phyloP scores from a whole-genome alignment of 306 rosid species.

The Rosa multiflora region DNA sequence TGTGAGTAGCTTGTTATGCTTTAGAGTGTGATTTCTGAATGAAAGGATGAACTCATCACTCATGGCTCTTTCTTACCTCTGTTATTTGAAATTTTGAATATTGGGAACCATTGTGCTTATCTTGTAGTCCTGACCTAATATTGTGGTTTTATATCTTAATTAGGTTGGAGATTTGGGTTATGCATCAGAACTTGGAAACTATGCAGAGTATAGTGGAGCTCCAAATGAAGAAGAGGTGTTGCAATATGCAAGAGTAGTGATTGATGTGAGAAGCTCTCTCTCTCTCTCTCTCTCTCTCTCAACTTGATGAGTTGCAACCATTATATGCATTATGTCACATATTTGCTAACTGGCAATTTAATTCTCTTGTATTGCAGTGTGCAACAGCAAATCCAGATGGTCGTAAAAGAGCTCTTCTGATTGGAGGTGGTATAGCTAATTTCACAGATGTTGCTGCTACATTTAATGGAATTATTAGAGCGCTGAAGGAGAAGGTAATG shows the following conservation, averaged over 20 bases:
- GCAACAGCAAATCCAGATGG: slow-evolving; percentile 87
- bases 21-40: background rate
- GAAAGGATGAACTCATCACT: background rate
- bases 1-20: slow-evolving; percentile 36
- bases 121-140: background rate
- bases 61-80: background rate
- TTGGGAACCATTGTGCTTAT: slow-evolving; percentile 4
- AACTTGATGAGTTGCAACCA: background rate
- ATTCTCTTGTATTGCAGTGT: slow-evolving; percentile 46
- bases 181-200: slow-evolving; percentile 93
- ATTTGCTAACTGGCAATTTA: background rate
- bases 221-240: slow-evolving; percentile 92
- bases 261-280: slow-evolving; percentile 53
- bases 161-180: slow-evolving; percentile 93
- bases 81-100: background rate
- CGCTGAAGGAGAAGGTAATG: slow-evolving; percentile 69
- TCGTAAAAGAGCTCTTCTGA: slow-evolving; percentile 78
- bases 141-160: background rate
- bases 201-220: slow-evolving; percentile 95
- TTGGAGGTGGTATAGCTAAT: slow-evolving; percentile 94
- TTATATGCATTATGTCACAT: background rate
- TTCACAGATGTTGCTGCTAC: slow-evolving; percentile 92
- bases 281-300: background rate
- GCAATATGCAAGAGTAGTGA: slow-evolving; percentile 85
- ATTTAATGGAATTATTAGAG: slow-evolving; percentile 74